Base-by-base conservation (phyloP, 108 stramenopile genomes). In the Asterionellopsis glacialis region DNA sequence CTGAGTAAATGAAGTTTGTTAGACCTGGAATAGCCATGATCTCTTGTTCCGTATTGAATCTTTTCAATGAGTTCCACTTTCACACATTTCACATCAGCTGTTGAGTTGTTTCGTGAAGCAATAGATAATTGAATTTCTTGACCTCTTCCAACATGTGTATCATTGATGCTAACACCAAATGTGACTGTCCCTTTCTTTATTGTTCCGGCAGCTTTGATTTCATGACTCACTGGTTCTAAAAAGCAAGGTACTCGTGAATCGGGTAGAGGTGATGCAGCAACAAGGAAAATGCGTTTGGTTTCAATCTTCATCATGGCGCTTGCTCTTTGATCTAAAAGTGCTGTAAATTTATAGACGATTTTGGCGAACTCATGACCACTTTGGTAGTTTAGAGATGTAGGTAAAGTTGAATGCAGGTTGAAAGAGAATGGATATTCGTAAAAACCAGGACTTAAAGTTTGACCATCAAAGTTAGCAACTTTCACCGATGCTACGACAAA, bases 161-260 rank as follows among this genome's bases (percentile, higher is more conserved):
- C 62, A 24, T 64, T 61, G 9, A 64, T 55, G 28, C 69, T 55
- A 12, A 62, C 69, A 3, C 48, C 69, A 38, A 70, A 18, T 4
- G 62, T 62, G 14, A 70, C 21, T 42, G 12, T 62, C 27, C 69
- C 69, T 18, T 43, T 59, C 21, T 47, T 44, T 19, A 63, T 43
- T 0, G 63, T 19, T 9, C 63, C 57, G 21, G 55, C 26, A 21
- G 48, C 19, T 25, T 56, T 54, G 15, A 70, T 24, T 33, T 63
- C 57, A 39, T 70, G 50, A 33, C 62, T 70, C 12, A 21, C 28
- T 16, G 69, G 69, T 42, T 70, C 55, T 14, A 52, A 39, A 24
- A 70, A 14, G 41, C 63, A 70, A 48, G 69, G 69, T 18, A 70
- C 69, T 16, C 53, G 25, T 52, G 61, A 50, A 12, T 51, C n/a